Evolutionary conservation across 1,284 basidiomycete genomes (phyloP), one percentile per base, ranked within the genome.

Genomic region (Ceratobasidium sp.): DNA sequence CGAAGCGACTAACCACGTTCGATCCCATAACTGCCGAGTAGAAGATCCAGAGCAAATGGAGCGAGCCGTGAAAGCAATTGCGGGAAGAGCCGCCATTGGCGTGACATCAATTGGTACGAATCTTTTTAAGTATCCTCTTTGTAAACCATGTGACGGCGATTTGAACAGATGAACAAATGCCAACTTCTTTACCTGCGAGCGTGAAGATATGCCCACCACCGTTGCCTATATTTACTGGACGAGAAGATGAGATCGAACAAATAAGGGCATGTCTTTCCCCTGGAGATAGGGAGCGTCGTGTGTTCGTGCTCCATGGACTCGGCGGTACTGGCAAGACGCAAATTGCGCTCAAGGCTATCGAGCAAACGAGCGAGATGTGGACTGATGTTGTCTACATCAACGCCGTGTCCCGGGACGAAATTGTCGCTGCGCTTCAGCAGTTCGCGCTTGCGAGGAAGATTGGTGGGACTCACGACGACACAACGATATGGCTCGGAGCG

Each of bases 371-470:
- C 18, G 16, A 66, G 7, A 18, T 27, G 14, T 66, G 64, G 64
- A 2, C 48, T 10, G 35, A 77, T n/a, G 38, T 77, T 18, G 20
- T 77, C 50, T 77, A 65, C 50, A 27, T 69, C 14, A 52, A 77
- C 41, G 75, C 65, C 1, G 57, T 14, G 18, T 70, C 75, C 18
- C 16, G 30, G 27, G 44, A 44, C 6, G 67, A 62, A 8, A 65
- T 76, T 57, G 23, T 23, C 67, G 35, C 41, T 12, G 46, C 54
- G 35, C 48, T 77, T 30, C 16, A 46, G 23, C n/a, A 23, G 27
- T 77, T 67, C 30, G 48, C 54, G 7, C 18, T 38, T 16, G 35
- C 57, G 27, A 46, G 52, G 18, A 44, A 35, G 35, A 35, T 60
- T 7, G 50, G 67, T 23, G 41, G 27, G 27, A 30, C 27, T 30